Percentiles rank a stretch among this genome's conserved stretches.
phyloP scores from a whole-genome alignment of 1,284 basidiomycete genomes.

The Papiliotrema terrestris region DNA sequence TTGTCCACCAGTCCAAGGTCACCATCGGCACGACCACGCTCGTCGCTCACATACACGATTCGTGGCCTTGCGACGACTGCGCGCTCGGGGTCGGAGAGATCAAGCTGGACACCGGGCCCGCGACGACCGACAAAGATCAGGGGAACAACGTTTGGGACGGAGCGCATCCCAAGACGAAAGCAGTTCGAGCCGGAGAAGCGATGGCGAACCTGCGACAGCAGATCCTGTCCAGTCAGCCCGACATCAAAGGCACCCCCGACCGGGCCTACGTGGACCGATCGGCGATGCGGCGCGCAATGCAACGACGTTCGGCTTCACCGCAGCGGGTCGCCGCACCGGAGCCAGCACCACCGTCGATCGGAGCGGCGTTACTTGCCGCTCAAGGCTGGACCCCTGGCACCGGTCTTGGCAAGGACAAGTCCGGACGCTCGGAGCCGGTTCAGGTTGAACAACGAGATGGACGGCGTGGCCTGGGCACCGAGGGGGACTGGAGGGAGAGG shows the following conservation, averaged over 20 bases:
- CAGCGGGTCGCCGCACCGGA: not conserved
- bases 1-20: conserved; percentile 31
- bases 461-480: conserved; percentile 33
- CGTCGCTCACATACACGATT: conserved; percentile 37
- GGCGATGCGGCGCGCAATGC: conserved; percentile 29
- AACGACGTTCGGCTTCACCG: not conserved
- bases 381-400: conserved; percentile 41
- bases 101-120: conserved; percentile 29
- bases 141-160: conserved; percentile 2
- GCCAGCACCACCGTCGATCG: conserved; percentile 12
- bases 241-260: not conserved
- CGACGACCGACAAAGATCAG: not conserved
- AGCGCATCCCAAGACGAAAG: conserved; percentile 13
- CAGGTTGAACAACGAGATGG: conserved; percentile 23
- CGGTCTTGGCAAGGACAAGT: conserved; percentile 32
- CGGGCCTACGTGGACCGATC: conserved; percentile 37
- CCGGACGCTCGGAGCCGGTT: conserved; percentile 31
- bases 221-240: conserved; percentile 14
- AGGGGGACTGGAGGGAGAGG: conserved; percentile 31
- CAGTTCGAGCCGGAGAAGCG: conserved; percentile 10
- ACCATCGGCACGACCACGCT: conserved; percentile 41
- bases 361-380: conserved; percentile 24
- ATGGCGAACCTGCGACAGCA: conserved; percentile 31
- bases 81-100: conserved; percentile 31
- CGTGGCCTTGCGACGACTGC: conserved; percentile 45